Conservation (phyloP, 305 asterid species). For the Fraxinus sp. region DNA sequence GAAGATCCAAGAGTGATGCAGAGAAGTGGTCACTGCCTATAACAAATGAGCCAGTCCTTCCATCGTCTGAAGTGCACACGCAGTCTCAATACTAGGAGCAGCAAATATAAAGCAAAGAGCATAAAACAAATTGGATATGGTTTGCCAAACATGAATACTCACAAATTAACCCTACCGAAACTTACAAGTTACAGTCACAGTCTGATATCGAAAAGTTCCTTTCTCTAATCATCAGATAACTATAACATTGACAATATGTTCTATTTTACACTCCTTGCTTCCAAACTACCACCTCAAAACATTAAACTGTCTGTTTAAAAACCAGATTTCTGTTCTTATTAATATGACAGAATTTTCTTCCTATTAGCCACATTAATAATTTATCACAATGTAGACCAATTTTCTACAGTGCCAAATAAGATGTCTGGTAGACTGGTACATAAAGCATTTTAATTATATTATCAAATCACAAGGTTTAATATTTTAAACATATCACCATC, state of each 20-base stretch:
- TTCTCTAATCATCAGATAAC: background rate
- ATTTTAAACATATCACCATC: background rate
- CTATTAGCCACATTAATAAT: background rate
- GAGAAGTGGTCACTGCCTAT: slow-evolving; percentile 71
- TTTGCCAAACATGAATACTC: background rate
- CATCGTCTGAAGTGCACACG: slow-evolving; percentile 41
- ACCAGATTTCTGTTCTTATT: background rate
- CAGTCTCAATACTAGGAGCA: background rate
- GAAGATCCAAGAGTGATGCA: slow-evolving; percentile 89
- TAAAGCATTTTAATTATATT: background rate
- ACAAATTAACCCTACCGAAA: background rate
- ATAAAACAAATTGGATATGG: background rate
- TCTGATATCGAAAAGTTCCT: background rate
- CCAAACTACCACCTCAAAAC: slow-evolving; percentile 26
- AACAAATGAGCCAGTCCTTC: slow-evolving; percentile 53
- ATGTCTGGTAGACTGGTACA: background rate
- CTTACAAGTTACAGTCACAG: background rate
- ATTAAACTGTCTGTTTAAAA: background rate
- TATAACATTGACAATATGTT: background rate
- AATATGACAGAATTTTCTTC: background rate
- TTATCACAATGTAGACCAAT: background rate
- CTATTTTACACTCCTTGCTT: background rate
- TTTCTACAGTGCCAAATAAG: background rate
- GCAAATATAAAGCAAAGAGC: background rate
- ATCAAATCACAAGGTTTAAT: background rate